phyloP scores from a whole-genome alignment of 495 filamentous ascomycete genomes.

The Geopyxis carbonaria region DNA sequence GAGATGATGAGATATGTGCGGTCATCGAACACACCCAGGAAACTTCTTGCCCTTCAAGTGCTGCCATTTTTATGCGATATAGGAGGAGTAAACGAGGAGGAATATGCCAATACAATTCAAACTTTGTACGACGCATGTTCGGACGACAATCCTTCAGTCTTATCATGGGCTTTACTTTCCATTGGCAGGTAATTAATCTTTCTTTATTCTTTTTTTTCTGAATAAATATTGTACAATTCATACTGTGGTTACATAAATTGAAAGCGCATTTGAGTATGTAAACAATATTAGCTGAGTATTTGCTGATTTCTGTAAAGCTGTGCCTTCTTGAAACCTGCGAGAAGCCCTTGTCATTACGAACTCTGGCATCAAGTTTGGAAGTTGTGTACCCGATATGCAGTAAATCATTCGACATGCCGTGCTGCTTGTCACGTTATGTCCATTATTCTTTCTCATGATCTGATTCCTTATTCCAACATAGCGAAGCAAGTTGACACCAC shows the following conservation, averaged over 20 bases:
- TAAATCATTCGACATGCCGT: slow-evolving; percentile 52
- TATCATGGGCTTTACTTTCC: slow-evolving; percentile 41
- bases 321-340: slow-evolving; percentile 30
- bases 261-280: too few species aligned
- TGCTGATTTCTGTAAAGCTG: slow-evolving; percentile 27
- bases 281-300: background rate
- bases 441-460: slow-evolving; percentile 42
- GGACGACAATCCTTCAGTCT: slow-evolving; percentile 37
- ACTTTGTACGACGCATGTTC: slow-evolving; percentile 34
- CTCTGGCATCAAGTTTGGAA: slow-evolving; percentile 65
- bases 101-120: slow-evolving; percentile 32
- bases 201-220: slow-evolving; percentile 3
- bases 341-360: slow-evolving; percentile 7
- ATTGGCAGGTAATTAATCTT: slow-evolving; percentile 27
- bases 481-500: slow-evolving; percentile 49
- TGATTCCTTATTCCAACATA: slow-evolving; percentile 46
- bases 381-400: slow-evolving; percentile 49
- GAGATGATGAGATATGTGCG: slow-evolving; percentile 45
- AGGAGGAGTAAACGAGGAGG: slow-evolving; percentile 28
- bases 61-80: slow-evolving; percentile 44
- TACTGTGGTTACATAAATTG: slow-evolving; percentile 1
- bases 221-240: background rate
- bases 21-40: slow-evolving; percentile 36
- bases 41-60: slow-evolving; percentile 58
- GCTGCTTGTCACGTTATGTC: slow-evolving; percentile 64